These are phyloP conservation scores for Chlorella ohadii DNA, from an alignment of 139 green algal genomes.

Conservation along the genomic window DNA sequence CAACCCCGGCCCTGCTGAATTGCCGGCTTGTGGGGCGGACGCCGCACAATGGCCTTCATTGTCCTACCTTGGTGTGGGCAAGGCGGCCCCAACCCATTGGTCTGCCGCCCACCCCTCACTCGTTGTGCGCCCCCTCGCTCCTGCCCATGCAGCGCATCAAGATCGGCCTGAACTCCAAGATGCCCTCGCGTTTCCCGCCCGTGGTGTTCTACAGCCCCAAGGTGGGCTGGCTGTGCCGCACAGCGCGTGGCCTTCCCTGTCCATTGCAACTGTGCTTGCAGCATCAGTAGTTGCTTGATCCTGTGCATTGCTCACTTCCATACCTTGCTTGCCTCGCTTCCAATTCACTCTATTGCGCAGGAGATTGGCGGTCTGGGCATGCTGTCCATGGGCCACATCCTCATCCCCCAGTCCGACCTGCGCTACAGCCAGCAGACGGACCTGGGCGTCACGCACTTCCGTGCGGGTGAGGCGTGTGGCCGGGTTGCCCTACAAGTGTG, in stretches of 20 bases:
- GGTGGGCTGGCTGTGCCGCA: background rate
- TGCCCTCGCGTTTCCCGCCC: constrained; percentile 96
- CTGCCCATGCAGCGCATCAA: constrained; percentile 87
- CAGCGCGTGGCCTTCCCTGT: background rate
- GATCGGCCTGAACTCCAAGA: constrained; percentile 99
- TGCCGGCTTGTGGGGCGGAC: too few species aligned
- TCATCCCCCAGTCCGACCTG: constrained; percentile 90
- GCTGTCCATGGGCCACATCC: constrained; percentile 99
- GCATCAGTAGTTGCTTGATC: background rate
- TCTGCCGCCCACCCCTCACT: too few species aligned
- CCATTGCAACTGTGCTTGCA: background rate
- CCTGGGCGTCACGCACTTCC: constrained; percentile 98
- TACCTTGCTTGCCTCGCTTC: background rate
- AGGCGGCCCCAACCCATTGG: too few species aligned
- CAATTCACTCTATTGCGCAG: too few species aligned
- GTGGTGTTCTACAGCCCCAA: constrained; percentile 99
- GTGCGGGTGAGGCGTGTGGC: constrained; percentile 47
- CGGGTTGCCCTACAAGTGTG: too few species aligned
- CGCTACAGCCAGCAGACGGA: constrained; percentile 90
- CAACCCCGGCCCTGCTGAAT: too few species aligned
- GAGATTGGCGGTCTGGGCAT: constrained; percentile 99
- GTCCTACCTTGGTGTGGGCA: too few species aligned
- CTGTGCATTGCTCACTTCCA: background rate
- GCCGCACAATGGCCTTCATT: too few species aligned
- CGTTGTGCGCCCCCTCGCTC: too few species aligned